Percentiles rank a stretch among this genome's conserved stretches.
phyloP scores from a whole-genome alignment of 164 flowering plant species.

The Warburgia ugandensis region DNA sequence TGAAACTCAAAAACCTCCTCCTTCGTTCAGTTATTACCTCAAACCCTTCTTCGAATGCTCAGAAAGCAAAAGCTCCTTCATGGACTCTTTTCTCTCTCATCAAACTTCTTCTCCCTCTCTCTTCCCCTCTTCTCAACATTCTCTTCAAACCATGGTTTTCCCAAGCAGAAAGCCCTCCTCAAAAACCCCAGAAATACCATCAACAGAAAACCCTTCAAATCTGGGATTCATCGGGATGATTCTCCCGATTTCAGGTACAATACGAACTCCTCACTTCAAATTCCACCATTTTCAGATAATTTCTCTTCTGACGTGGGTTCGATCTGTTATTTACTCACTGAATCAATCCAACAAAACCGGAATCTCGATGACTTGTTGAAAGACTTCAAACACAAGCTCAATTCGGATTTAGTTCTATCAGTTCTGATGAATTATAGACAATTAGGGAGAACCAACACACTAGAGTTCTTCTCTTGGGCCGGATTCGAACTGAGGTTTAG shows the following conservation, averaged over 20 bases:
- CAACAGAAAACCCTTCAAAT: no score
- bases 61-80: not conserved
- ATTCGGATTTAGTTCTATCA: slow-evolving; percentile 26
- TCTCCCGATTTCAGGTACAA: not conserved
- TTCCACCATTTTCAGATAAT: not conserved
- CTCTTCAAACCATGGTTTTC: not conserved
- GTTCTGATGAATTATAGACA: slow-evolving; percentile 31
- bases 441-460: slow-evolving; percentile 33
- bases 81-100: not conserved
- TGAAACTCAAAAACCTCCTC: not conserved
- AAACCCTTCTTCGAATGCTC: not conserved
- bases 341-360: not conserved
- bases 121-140: not conserved
- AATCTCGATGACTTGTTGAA: slow-evolving; percentile 23
- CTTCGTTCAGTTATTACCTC: no score
- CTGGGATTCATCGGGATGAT: not conserved
- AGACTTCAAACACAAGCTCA: slow-evolving; percentile 20
- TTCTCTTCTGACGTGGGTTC: slow-evolving; percentile 11
- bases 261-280: not conserved
- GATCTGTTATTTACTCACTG: slow-evolving; percentile 23
- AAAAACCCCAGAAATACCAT: not conserved
- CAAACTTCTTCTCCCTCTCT: no score
- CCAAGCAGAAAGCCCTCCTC: not conserved
- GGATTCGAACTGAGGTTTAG: slow-evolving; percentile 30
- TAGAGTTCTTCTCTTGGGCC: slow-evolving; percentile 45